Evolutionary conservation across 768 basidiomycete species (phyloP).

Genomic region (Kwoniella pini): DNA sequence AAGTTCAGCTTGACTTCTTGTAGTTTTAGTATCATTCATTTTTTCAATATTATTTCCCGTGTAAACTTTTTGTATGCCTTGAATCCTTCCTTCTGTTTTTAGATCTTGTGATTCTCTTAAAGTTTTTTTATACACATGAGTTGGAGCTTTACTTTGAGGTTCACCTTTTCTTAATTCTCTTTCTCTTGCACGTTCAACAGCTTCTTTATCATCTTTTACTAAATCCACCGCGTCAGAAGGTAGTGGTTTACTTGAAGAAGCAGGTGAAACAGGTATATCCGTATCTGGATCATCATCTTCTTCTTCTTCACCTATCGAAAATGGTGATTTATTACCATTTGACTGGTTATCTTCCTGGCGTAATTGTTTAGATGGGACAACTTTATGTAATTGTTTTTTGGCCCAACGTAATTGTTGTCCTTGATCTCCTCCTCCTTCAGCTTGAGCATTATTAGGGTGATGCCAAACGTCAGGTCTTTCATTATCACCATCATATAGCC

Average conservation of each 20-base stretch:
- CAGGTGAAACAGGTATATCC: slow-evolving; percentile 31
- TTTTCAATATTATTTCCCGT: not conserved
- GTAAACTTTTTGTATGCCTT: slow-evolving; percentile 19
- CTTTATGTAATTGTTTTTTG: slow-evolving; percentile 20
- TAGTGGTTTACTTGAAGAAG: slow-evolving; percentile 32
- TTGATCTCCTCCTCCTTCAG: slow-evolving; percentile 1
- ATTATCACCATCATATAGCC: slow-evolving; percentile 48
- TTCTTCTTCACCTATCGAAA: slow-evolving; percentile 40
- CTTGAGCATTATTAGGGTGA: slow-evolving; percentile 8
- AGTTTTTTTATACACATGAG: slow-evolving; percentile 40
- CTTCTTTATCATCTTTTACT: slow-evolving; percentile 68
- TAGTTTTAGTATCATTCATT: not conserved
- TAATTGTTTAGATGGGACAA: not conserved
- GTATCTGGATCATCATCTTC: slow-evolving; percentile 33
- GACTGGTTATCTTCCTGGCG: not conserved
- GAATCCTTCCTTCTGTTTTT: slow-evolving; percentile 12
- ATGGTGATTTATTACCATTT: slow-evolving; percentile 19
- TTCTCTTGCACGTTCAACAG: slow-evolving; percentile 60
- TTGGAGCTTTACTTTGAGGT: slow-evolving; percentile 55
- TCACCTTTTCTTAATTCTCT: slow-evolving; percentile 67
- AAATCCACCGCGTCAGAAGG: slow-evolving; percentile 78
- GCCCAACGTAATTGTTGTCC: slow-evolving; percentile 27
- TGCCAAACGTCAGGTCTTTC: slow-evolving; percentile 40
- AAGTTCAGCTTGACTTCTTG: not conserved
- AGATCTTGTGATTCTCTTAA: slow-evolving; percentile 1